Conservation (phyloP, 495 filamentous ascomycete species). For the Xylaria cubensis region DNA sequence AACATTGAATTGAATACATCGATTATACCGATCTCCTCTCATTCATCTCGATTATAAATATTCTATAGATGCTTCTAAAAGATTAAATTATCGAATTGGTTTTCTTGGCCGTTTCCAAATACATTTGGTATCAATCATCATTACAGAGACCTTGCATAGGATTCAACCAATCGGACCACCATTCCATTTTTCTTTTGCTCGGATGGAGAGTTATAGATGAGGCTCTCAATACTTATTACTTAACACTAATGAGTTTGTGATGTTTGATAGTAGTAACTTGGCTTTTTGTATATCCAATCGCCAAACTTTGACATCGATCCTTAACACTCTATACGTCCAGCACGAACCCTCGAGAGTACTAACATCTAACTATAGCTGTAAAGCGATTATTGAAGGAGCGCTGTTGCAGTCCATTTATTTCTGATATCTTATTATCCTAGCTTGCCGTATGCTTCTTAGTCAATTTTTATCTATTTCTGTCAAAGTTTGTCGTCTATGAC, state of each 20-base stretch:
- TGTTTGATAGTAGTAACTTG: neutral
- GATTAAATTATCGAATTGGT: neutral
- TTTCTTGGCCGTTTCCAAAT: neutral
- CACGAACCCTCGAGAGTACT: neutral
- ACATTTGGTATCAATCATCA: neutral
- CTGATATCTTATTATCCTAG: neutral
- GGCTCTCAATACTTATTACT: neutral
- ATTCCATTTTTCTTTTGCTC: neutral
- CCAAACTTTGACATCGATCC: neutral
- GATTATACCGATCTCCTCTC: neutral
- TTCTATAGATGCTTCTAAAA: neutral
- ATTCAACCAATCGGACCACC: neutral
- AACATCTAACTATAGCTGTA: no score
- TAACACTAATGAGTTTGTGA: neutral
- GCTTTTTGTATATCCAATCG: neutral
- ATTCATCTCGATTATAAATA: neutral
- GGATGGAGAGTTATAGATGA: neutral
- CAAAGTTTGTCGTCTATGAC: neutral
- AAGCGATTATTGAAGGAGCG: neutral
- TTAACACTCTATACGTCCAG: neutral
- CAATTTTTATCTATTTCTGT: neutral
- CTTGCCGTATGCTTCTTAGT: neutral
- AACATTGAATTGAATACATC: neutral
- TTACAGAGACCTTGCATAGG: neutral
- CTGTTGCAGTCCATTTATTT: neutral